Conservation (phyloP, 179 eudicot genomes). For the Camellia oleifera region DNA sequence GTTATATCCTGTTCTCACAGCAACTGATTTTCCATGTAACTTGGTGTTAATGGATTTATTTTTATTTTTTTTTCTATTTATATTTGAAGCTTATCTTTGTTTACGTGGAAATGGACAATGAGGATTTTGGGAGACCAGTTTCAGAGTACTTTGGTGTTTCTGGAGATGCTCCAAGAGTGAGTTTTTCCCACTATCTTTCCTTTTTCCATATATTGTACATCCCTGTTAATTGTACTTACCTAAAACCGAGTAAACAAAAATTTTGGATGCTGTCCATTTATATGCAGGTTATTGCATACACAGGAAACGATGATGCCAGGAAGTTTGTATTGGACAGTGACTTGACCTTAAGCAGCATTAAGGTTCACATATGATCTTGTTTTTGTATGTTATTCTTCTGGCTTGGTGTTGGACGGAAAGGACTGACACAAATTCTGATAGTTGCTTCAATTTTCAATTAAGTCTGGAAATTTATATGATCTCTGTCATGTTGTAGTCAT, state of each 20-base stretch:
- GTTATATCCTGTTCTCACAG: background rate
- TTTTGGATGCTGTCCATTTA: slow-evolving; percentile 1
- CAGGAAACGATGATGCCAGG: slow-evolving; percentile 59
- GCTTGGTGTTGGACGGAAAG: background rate
- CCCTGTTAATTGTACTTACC: background rate
- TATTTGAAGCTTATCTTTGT: slow-evolving; percentile 65
- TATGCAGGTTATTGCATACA: slow-evolving; percentile 68
- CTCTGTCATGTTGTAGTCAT: slow-evolving; percentile 40
- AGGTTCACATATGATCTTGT: slow-evolving; percentile 33
- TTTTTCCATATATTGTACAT: background rate
- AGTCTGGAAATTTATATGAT: slow-evolving; percentile 4
- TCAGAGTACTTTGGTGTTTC: slow-evolving; percentile 74
- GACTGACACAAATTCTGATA: background rate
- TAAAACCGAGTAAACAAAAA: background rate
- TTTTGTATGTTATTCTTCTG: background rate
- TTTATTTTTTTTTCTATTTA: too few species aligned
- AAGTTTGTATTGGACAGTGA: slow-evolving; percentile 69
- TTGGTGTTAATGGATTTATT: background rate
- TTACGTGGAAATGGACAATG: slow-evolving; percentile 64
- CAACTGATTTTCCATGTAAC: background rate
- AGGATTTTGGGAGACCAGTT: slow-evolving; percentile 73
- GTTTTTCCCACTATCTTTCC: background rate
- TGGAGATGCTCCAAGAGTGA: slow-evolving; percentile 67
- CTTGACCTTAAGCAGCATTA: slow-evolving; percentile 47
- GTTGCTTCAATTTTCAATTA: background rate